A percentile compares a stretch with the other conserved stretches of the same genome.
phyloP scores from a whole-genome alignment of 1,284 basidiomycete species.

The Exsudoporus floridanus region DNA sequence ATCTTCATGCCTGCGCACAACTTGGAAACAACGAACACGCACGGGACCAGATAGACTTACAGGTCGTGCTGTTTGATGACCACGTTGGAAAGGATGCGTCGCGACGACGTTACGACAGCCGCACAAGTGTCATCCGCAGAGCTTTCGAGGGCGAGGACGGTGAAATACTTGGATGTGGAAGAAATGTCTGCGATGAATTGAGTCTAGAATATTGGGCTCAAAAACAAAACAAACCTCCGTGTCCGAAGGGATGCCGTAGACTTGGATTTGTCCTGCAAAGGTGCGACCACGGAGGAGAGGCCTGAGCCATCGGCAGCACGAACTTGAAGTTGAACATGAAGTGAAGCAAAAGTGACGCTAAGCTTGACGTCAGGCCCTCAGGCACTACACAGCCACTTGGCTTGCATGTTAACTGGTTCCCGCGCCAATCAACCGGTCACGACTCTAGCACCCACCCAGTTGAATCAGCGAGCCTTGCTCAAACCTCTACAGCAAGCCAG shows the following conservation, averaged over 20 bases:
- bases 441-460: too few relatives aligned
- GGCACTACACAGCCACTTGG: too few relatives aligned
- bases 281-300: neutral
- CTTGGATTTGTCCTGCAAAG: neutral
- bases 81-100: neutral
- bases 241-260: neutral
- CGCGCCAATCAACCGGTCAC: too few relatives aligned
- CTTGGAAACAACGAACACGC: neutral
- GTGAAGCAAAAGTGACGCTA: too few relatives aligned
- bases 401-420: too few relatives aligned
- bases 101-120: neutral
- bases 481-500: too few relatives aligned
- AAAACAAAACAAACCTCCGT: neutral
- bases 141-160: neutral
- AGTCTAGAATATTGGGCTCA: neutral
- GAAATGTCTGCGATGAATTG: neutral
- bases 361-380: too few relatives aligned
- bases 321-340: neutral
- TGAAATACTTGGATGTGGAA: neutral
- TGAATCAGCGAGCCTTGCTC: too few relatives aligned
- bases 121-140: neutral
- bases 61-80: neutral
- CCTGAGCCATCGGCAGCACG: neutral
- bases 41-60: neutral
- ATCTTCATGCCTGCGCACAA: conserved; percentile 51